Conservation (phyloP, 1,139 yeast species). For the Kazachstania sp. region DNA sequence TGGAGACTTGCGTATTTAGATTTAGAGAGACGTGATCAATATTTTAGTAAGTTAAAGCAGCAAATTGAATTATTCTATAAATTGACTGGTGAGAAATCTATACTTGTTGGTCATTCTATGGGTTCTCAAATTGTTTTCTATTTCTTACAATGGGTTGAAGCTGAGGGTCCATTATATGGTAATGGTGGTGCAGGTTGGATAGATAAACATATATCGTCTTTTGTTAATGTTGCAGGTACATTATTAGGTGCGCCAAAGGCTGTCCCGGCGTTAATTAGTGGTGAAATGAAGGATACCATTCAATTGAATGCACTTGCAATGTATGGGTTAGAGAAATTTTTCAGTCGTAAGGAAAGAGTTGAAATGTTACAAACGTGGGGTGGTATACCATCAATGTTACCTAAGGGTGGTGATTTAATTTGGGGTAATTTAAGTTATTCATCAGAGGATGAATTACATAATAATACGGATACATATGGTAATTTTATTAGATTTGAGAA, state of each 20-base stretch:
- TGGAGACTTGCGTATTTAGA: constrained; percentile 92
- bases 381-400: constrained; percentile 90
- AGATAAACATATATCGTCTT: constrained; percentile 68
- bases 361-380: constrained; percentile 83
- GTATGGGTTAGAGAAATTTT: constrained; percentile 88
- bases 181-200: constrained; percentile 89
- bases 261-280: constrained; percentile 80
- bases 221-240: constrained; percentile 82
- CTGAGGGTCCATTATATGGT: constrained; percentile 67
- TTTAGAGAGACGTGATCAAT: constrained; percentile 76
- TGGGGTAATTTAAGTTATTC: constrained; percentile 64
- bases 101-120: constrained; percentile 91
- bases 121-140: constrained; percentile 84
- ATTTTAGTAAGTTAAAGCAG: constrained; percentile 64
- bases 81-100: constrained; percentile 58
- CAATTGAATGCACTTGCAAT: constrained; percentile 89
- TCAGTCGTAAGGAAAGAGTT: constrained; percentile 79
- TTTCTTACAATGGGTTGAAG: constrained; percentile 94
- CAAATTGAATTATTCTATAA: constrained; percentile 54
- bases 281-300: constrained; percentile 97
- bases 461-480: constrained; percentile 46
- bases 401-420: constrained; percentile 82
- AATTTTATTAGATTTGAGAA: constrained; percentile 62
- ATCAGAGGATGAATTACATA: constrained; percentile 44
- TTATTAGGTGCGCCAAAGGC: constrained; percentile 90